Base-by-base conservation (phyloP, 2,329 filamentous ascomycete species). In the Paracorniculantispora psalliotae region DNA sequence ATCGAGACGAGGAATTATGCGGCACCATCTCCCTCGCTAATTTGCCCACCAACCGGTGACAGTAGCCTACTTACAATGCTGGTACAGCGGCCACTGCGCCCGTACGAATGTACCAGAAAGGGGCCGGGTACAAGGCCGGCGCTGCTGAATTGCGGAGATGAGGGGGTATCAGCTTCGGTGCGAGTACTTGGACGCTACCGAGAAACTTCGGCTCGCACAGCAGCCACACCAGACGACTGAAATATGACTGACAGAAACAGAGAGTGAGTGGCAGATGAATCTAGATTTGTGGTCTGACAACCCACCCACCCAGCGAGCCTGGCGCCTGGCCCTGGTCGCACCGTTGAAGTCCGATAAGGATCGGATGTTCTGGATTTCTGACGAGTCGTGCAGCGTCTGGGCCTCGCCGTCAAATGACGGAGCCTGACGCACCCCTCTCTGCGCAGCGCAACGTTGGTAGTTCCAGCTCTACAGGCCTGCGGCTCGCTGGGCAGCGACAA, bases 191-290 rank as follows among this genome's bases (percentile, higher is more conserved):
- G 6, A 4, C 6, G 41, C 26, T 53, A 12, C 57, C 57, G 57
- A 59, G 57, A 59, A 59, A 59, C 57, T 52, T 59, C 57, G 57
- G 57, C 50, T 54, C 21, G 17, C 13, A 28, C 44, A 43, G 28
- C n/a, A n/a, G 44, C 54, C 26, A 30, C 30, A 56, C 23, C 43
- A 37, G 21, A 35, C 15, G 23, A 57, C 25, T 33, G n/a, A 50
- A 30, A 43, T 49, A 57, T 47, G 52, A 57, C 54, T n/a, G 53
- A 43, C 35, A 43, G 19, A 35, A 39, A 37, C n/a, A n/a, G n/a
- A n/a, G n/a, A n/a, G n/a, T n/a, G 43, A 30, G 46, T 43, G 54
- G 54, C 46, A 44, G 37, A 58, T 58, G 26, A 47, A 47, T 47
- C 48, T 46, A 59, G 39, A 52, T 59, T 59, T 52, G 39, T 39